Evolutionary conservation across 2,329 filamentous ascomycete genomes (phyloP).

Genomic region (Colletotrichum godetiae): DNA sequence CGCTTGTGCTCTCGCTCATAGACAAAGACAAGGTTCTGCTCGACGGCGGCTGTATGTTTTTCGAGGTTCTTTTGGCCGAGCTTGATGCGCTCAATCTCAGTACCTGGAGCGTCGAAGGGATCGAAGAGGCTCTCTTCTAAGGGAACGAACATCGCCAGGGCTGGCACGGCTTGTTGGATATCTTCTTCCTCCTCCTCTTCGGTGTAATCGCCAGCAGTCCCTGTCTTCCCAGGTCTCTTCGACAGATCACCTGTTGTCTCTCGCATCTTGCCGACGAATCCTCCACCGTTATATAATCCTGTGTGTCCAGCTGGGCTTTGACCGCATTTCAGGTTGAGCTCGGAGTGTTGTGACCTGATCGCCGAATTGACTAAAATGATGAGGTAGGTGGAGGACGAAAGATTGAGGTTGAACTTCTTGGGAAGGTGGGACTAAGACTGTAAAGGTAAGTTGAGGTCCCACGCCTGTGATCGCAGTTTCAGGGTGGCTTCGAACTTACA

Average conservation of each 20-base stretch:
- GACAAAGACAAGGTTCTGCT: slow-evolving; percentile 46
- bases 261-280: neutral
- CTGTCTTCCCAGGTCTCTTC: neutral
- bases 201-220: neutral
- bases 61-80: slow-evolving; percentile 45
- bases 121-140: slow-evolving; percentile 44
- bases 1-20: slow-evolving; percentile 48
- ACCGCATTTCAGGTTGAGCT: neutral
- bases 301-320: neutral
- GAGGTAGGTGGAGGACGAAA: neutral
- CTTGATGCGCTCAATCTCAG: slow-evolving; percentile 43
- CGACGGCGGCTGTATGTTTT: slow-evolving; percentile 43
- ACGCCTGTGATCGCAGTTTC: neutral
- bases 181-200: slow-evolving; percentile 23
- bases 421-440: neutral
- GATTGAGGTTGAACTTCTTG: neutral
- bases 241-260: neutral
- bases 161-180: slow-evolving; percentile 35
- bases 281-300: neutral
- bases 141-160: slow-evolving; percentile 47
- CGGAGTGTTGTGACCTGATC: neutral
- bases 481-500: neutral
- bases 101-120: slow-evolving; percentile 40
- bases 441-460: neutral
- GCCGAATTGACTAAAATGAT: neutral